A percentile compares a stretch with the other conserved stretches of the same genome.
These are phyloP conservation scores for Colletotrichum abscissum DNA, from an alignment of 2,329 filamentous ascomycete genomes.

Conservation along the genomic window DNA sequence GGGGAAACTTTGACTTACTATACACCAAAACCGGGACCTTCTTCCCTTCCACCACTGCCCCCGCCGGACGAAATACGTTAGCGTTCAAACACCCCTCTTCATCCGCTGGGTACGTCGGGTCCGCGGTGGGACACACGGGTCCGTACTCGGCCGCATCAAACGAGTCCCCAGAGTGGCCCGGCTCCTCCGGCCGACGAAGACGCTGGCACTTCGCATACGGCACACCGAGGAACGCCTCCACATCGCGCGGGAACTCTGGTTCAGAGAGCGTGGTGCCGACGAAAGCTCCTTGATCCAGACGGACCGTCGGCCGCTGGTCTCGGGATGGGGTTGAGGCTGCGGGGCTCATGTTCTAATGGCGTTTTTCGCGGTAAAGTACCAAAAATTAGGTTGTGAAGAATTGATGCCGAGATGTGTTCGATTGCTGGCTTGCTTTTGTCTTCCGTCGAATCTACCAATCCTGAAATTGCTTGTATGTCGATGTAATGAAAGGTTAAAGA, in stretches of 20 bases:
- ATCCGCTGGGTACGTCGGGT: conserved; percentile 44
- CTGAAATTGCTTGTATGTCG: neutral
- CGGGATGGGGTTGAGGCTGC: neutral
- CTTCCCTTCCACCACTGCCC: conserved; percentile 39
- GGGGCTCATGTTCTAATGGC: neutral
- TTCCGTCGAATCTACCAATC: neutral
- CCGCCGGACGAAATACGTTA: conserved; percentile 60
- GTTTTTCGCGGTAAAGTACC: neutral
- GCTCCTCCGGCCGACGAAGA: conserved; percentile 54
- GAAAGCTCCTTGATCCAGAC: conserved; percentile 53
- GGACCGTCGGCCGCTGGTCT: conserved; percentile 17
- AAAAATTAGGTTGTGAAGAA: neutral
- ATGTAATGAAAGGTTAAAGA: neutral
- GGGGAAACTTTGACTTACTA: neutral
- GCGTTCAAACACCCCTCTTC: conserved; percentile 64
- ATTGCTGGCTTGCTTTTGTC: neutral
- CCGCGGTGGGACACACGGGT: conserved; percentile 49
- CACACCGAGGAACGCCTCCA: conserved; percentile 62
- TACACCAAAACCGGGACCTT: conserved; percentile 64
- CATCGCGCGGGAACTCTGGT: conserved; percentile 48
- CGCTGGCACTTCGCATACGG: conserved; percentile 60
- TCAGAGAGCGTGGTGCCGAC: conserved; percentile 48
- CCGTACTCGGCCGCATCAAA: conserved; percentile 51
- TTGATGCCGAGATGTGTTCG: no score
- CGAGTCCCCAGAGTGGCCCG: conserved; percentile 40